Evolutionary conservation across 495 filamentous ascomycete species (phyloP), one percentile per base, ranked within the genome.

Genomic region (Tetracladium marchalianum): DNA sequence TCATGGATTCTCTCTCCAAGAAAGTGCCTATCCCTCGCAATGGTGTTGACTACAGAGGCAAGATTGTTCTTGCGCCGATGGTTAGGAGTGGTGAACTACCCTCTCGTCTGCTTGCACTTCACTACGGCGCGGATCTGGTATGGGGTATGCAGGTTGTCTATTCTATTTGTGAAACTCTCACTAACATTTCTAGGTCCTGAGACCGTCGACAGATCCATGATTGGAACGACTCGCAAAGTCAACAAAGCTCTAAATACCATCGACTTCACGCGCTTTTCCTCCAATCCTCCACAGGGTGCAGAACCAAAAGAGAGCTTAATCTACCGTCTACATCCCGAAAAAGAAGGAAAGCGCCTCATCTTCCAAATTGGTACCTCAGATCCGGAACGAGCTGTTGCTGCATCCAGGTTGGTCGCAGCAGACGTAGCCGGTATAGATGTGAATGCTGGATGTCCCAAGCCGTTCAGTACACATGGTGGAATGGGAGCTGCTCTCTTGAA

Each of bases 361-460:
- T 97, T 87, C 67, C 93, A 98, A 63, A 75, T 98, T 38, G 92
- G 92, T 36, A 93, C 90, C 0, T 76, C 88, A 1, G 76, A 80
- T 43, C 85, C 92, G 0, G 76, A 81, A 12, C 71, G 77, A 15
- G 92, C 93, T 5, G 88, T 97, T 0, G 69, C 81, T 56, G 89
- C 90, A 1, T 88, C 88, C 1, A 77, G 77, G 49, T 58, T 95
- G 5, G 84, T 98, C 9, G 93, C 87, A 0, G 71, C 65, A 4
- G 84, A 97, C 63, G 90, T 97, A 0, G 80, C 81, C 0, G 92
- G 93, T 34, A 96, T 98, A 48, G 92, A 97, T 62, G 82, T 98
- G 45, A 98, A 98, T 67, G 86, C 90, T 5, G 92, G 92, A 5
- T 98, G 92, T 62, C 92, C 92, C 0, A 98, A 97, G 65, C 88